Evolutionary conservation across 805 yeast species (phyloP).

Genomic region (Millerozyma miso): DNA sequence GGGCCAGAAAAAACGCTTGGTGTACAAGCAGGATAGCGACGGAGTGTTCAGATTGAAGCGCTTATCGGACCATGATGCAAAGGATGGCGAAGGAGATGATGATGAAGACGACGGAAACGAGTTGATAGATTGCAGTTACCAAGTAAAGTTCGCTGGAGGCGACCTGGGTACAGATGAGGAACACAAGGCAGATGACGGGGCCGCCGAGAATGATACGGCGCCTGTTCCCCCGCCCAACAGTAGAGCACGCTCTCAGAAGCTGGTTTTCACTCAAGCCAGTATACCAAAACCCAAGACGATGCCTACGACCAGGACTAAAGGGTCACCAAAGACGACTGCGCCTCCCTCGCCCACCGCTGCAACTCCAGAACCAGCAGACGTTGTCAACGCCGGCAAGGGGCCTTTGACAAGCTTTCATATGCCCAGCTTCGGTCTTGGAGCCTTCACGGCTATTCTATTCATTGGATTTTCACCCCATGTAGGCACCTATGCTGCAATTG

Average conservation of each 20-base stretch:
- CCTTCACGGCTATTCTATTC: slow-evolving; percentile 17
- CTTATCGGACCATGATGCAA: slow-evolving; percentile 7
- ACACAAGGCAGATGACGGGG: background rate
- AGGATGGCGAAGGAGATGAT: slow-evolving; percentile 4
- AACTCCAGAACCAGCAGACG: background rate
- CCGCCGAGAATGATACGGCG: background rate
- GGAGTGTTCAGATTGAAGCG: slow-evolving; percentile 33
- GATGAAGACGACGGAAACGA: slow-evolving; percentile 27
- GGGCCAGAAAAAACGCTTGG: slow-evolving; percentile 15
- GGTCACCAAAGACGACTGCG: background rate
- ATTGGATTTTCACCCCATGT: slow-evolving; percentile 20
- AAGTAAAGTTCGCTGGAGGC: slow-evolving; percentile 13
- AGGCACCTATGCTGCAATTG: slow-evolving; percentile 14
- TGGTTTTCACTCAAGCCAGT: background rate
- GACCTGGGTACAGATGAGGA: slow-evolving; percentile 2
- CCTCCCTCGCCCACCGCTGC: background rate
- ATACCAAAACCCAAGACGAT: background rate
- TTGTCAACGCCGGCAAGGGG: background rate
- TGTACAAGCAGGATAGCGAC: slow-evolving; percentile 35
- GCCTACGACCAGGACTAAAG: too few relatives aligned
- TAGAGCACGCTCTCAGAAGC: background rate
- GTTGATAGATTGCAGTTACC: slow-evolving; percentile 28
- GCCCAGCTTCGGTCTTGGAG: slow-evolving; percentile 27
- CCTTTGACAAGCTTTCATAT: slow-evolving; percentile 13
- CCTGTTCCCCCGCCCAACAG: slow-evolving; percentile 1